A percentile compares a stretch with the other conserved stretches of the same genome.
Evolutionary conservation across 192 early-diverging fungal species (phyloP).

Genomic region (Umbelopsis vinacea): DNA sequence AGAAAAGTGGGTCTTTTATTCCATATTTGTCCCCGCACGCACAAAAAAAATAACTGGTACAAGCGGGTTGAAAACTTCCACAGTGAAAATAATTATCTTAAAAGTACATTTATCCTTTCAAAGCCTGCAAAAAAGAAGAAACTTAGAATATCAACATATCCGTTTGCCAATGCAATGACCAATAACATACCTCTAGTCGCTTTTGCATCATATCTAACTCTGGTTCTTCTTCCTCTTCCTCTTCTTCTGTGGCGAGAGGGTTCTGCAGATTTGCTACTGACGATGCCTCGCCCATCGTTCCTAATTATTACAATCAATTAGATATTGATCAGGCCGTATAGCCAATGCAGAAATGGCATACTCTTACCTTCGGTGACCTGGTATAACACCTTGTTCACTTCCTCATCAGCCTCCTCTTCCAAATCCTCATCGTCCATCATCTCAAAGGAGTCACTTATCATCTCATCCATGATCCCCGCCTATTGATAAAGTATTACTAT

Average conservation of each 20-base stretch:
- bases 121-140: conserved; percentile 25
- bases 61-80: not conserved
- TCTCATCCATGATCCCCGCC: conserved; percentile 97
- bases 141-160: not conserved
- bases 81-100: not conserved
- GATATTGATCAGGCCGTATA: not conserved
- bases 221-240: conserved; percentile 70
- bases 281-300: conserved; percentile 62
- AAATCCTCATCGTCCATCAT: conserved; percentile 85
- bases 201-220: conserved; percentile 86
- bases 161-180: not conserved
- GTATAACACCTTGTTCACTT: conserved; percentile 90
- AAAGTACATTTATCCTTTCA: conserved; percentile 32
- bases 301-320: conserved; percentile 28
- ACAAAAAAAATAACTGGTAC: not conserved
- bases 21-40: not conserved
- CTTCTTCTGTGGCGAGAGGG: conserved; percentile 38
- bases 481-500: conserved; percentile 30
- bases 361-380: conserved; percentile 84
- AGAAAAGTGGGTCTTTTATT: not conserved
- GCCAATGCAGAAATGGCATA: not conserved
- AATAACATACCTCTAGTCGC: conserved; percentile 79
- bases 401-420: conserved; percentile 93
- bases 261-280: conserved; percentile 48
- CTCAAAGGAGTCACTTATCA: conserved; percentile 91